Conservation (phyloP, 225 moss, liverwort and hornwort species). For the Straminergon stramineum region DNA sequence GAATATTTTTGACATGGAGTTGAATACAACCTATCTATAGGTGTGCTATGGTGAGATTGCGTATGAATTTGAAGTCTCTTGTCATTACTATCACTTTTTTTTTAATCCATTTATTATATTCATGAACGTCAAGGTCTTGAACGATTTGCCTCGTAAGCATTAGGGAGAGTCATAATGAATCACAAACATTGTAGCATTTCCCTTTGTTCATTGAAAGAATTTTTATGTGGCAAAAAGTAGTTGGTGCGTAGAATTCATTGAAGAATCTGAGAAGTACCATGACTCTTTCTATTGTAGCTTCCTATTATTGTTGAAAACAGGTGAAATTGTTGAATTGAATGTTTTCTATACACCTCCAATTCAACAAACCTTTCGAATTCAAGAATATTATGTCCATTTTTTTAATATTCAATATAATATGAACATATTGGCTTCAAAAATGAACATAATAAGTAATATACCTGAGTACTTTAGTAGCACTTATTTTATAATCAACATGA, state of each 20-base stretch:
- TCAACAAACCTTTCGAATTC: neutral
- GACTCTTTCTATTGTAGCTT: neutral
- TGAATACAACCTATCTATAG: neutral
- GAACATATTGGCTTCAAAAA: neutral
- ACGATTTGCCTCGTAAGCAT: neutral
- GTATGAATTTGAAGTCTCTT: neutral
- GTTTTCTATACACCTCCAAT: neutral
- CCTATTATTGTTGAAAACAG: neutral
- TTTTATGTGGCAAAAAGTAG: no score
- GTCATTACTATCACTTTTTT: neutral
- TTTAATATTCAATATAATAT: neutral
- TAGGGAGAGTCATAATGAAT: fast-evolving
- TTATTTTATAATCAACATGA: no score
- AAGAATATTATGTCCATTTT: neutral
- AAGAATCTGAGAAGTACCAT: neutral
- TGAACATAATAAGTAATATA: neutral
- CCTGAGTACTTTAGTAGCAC: no score
- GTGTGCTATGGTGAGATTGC: neutral
- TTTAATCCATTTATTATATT: fast-evolving
- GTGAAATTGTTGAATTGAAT: neutral
- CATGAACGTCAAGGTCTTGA: neutral
- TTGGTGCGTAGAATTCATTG: neutral
- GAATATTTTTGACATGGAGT: neutral
- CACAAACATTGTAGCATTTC: fast-evolving
- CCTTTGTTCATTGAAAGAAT: neutral